These are phyloP conservation scores for Lineolata rhizophorae DNA, from an alignment of 495 filamentous ascomycete species.

Conservation along the genomic window DNA sequence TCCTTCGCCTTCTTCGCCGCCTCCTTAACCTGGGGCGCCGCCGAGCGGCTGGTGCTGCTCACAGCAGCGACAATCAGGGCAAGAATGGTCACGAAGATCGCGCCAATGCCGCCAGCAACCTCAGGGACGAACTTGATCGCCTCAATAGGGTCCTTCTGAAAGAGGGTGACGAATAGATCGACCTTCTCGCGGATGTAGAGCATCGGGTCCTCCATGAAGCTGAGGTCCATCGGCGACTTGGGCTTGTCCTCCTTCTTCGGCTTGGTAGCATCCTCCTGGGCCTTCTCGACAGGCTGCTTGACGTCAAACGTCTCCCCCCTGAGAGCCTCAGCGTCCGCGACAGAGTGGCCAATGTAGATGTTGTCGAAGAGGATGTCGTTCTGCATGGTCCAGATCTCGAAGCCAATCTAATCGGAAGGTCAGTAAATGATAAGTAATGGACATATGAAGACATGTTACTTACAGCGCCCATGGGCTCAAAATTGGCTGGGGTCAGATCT, in stretches of 20 bases:
- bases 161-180: conserved; percentile 66
- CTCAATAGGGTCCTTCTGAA: conserved; percentile 68
- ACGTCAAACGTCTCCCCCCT: conserved; percentile 81
- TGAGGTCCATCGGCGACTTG: conserved; percentile 47
- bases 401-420: conserved; percentile 45
- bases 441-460: conserved; percentile 19
- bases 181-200: conserved; percentile 79
- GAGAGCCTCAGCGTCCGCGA: conserved; percentile 78
- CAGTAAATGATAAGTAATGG: conserved; percentile 5
- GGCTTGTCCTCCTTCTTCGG: conserved; percentile 49
- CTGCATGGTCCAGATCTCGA: conserved; percentile 99
- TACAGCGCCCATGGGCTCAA: conserved; percentile 95
- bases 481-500: conserved; percentile 89
- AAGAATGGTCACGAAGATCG: conserved; percentile 38
- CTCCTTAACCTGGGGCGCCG: conserved; percentile 30
- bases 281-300: conserved; percentile 71
- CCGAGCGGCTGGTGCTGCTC: conserved; percentile 28
- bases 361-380: conserved; percentile 98
- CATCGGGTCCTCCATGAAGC: conserved; percentile 85
- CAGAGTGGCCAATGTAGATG: conserved; percentile 98
- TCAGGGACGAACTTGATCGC: conserved; percentile 85
- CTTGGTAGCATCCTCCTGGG: conserved; percentile 59
- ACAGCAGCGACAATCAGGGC: conserved; percentile 40
- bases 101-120: conserved; percentile 58
- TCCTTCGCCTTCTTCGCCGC: conserved; percentile 50